These are phyloP conservation scores for Phycomyces nitens DNA, from an alignment of 192 early-diverging fungal species.

Conservation along the genomic window DNA sequence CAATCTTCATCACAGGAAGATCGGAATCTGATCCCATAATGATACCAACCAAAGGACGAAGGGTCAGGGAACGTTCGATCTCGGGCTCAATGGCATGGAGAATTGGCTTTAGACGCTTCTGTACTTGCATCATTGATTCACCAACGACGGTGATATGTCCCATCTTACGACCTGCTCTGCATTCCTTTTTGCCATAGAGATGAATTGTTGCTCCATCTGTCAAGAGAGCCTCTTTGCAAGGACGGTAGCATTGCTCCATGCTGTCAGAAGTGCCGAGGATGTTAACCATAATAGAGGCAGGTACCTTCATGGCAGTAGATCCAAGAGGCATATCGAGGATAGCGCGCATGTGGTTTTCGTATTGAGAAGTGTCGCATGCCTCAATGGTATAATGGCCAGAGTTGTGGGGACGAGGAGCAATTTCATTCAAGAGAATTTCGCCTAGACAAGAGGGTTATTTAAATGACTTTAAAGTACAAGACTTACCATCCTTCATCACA, in stretches of 20 bases:
- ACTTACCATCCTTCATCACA: conserved; percentile 73
- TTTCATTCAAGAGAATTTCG: conserved; percentile 90
- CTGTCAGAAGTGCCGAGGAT: conserved; percentile 74
- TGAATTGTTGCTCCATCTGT: conserved; percentile 88
- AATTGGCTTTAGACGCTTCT: conserved; percentile 57
- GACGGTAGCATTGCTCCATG: conserved; percentile 58
- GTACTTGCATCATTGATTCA: conserved; percentile 78
- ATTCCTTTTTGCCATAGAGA: conserved; percentile 91
- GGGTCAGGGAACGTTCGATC: conserved; percentile 43
- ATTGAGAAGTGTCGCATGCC: conserved; percentile 96
- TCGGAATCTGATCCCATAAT: conserved; percentile 99
- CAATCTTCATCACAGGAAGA: conserved; percentile 89
- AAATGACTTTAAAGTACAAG: not conserved
- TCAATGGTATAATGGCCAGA: conserved; percentile 99
- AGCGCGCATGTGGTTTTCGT: conserved; percentile 89
- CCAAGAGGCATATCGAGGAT: conserved; percentile 91
- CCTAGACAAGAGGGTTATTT: conserved; percentile 33
- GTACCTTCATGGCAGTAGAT: conserved; percentile 82
- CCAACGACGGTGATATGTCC: conserved; percentile 94
- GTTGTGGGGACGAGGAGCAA: conserved; percentile 98
- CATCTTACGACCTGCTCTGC: conserved; percentile 92
- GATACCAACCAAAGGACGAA: conserved; percentile 83
- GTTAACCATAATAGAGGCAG: conserved; percentile 92
- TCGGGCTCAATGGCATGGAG: conserved; percentile 59
- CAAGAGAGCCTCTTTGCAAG: conserved; percentile 67